Evolutionary conservation across 1,139 yeast genomes (phyloP), one percentile per base, ranked within the genome.

Genomic region (Ogataea hybrid): DNA sequence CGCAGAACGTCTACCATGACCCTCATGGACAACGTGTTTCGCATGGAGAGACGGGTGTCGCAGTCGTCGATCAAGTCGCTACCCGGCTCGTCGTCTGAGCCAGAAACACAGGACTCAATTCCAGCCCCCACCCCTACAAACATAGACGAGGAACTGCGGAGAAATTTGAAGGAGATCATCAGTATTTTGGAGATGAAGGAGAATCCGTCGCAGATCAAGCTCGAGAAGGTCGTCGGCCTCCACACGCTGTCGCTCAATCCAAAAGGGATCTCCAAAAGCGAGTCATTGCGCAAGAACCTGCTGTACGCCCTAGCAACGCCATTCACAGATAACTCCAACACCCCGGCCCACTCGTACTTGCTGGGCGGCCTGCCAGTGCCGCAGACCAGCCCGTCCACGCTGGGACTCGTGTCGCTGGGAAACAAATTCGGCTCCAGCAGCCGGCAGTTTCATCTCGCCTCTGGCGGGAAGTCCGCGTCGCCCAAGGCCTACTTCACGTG

Each of bases 401-500:
- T 79, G 0, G 63, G 60, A 6, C 62, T 79, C 2, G 64, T 77
- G 2, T 57, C 75, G 5, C 54, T 64, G 9, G 51, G 40, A 9
- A 35, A 31, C 48, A 40, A 41, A 38, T 36, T 32, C 33, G 16
- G 33, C 23, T 34, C 42, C 28, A 34, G 28, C 21, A 16, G 43
- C 25, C 58, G 81, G 31, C 81, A 80, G 9, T 77, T 80, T 57
- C 89, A 82, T 56, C 66, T 77, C 1, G 71, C 81, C 37, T 73
- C 84, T 0, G 71, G 84, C 5, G 81, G 82, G 6, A 84, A 81
- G 53, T 82, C 80, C 46, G 69, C 81, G 0, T 70, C 81, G 3
- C 89, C 90, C 30, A 88, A 83, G 58, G 92, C 95, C 0, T 84
- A 89, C 5, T 84, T 90, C 61, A 88, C 96, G 0, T 86, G 94